These are phyloP conservation scores for Cutaneotrichosporon arboriforme DNA, from an alignment of 1,284 basidiomycete genomes.

Conservation along the genomic window DNA sequence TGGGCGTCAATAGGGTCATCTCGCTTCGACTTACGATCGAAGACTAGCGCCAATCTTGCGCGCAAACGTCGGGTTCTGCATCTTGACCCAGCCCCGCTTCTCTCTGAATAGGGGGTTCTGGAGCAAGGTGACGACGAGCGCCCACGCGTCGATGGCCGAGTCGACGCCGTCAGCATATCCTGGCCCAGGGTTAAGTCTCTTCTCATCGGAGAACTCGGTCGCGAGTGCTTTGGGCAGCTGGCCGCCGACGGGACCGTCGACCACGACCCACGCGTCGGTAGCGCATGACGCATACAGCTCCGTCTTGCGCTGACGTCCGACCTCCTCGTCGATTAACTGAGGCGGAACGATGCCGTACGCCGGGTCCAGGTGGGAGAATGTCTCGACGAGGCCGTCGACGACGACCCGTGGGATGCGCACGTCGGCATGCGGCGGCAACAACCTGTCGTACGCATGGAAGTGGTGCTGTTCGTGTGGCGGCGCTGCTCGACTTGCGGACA, in stretches of 20 bases:
- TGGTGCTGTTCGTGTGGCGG: constrained; percentile 19
- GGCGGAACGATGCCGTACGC: constrained; percentile 1
- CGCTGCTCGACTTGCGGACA: not conserved
- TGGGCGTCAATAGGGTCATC: constrained; percentile 1
- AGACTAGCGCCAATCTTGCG: constrained; percentile 29
- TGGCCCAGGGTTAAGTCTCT: constrained; percentile 28
- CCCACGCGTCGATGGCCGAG: constrained; percentile 24
- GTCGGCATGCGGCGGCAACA: constrained; percentile 14
- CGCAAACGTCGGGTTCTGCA: constrained; percentile 31
- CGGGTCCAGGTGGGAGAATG: constrained; percentile 28
- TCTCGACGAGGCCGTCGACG: constrained; percentile 24
- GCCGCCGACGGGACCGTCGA: constrained; percentile 32
- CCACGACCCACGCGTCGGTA: constrained; percentile 29
- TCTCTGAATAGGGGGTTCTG: constrained; percentile 38
- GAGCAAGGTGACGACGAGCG: constrained; percentile 34
- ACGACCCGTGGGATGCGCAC: constrained; percentile 25
- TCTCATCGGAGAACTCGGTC: constrained; percentile 30
- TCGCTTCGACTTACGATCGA: constrained; percentile 17
- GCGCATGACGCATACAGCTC: constrained; percentile 30
- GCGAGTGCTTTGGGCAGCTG: constrained; percentile 31
- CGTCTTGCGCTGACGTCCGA: not conserved
- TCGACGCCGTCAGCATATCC: constrained; percentile 18
- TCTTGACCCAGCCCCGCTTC: constrained; percentile 37
- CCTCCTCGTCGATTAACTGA: not conserved
- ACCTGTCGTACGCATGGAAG: constrained; percentile 25